These are phyloP conservation scores for Aspergillus fumigatiaffinis DNA, from an alignment of 2,329 filamentous ascomycete genomes.

Conservation along the genomic window DNA sequence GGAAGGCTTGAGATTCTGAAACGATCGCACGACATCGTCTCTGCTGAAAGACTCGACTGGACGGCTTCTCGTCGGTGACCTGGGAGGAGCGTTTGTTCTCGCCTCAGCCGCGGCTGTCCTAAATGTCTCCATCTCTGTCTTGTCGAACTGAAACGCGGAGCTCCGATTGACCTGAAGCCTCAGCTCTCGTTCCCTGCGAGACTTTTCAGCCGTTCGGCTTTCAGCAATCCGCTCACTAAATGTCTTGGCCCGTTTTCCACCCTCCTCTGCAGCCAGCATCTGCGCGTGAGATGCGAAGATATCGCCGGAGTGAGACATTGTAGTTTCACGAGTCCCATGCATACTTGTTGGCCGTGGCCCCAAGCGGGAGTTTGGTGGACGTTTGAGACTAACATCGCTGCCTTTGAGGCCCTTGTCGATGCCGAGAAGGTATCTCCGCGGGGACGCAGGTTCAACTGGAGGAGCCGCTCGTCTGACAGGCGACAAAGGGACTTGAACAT, in stretches of 20 bases:
- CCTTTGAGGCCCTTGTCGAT: constrained; percentile 85
- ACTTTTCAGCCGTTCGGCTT: constrained; percentile 47
- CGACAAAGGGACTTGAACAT: constrained; percentile 74
- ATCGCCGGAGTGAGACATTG: constrained; percentile 20
- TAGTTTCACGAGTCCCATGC: constrained; percentile 24
- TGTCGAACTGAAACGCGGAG: constrained; percentile 41
- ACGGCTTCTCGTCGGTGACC: constrained; percentile 48
- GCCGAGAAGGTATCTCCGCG: constrained; percentile 73
- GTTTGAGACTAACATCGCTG: constrained; percentile 77
- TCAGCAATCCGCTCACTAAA: constrained; percentile 86
- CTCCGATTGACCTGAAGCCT: constrained; percentile 38
- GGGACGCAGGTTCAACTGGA: constrained; percentile 61
- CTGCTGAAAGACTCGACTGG: constrained; percentile 56
- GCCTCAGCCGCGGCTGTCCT: constrained; percentile 36
- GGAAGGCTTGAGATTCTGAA: constrained; percentile 23
- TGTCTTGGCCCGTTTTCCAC: constrained; percentile 44
- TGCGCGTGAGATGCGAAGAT: constrained; percentile 21
- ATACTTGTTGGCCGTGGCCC: constrained; percentile 29
- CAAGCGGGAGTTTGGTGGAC: constrained; percentile 47
- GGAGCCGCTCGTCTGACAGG: constrained; percentile 52
- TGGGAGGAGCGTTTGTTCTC: constrained; percentile 18
- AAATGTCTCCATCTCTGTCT: constrained; percentile 41
- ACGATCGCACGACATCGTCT: constrained; percentile 54
- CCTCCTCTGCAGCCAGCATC: constrained; percentile 23
- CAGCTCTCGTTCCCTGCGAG: constrained; percentile 35